A percentile compares a stretch with the other conserved stretches of the same genome.
Conservation (phyloP, 2,329 filamentous ascomycete species). For the Alternaria arborescens region DNA sequence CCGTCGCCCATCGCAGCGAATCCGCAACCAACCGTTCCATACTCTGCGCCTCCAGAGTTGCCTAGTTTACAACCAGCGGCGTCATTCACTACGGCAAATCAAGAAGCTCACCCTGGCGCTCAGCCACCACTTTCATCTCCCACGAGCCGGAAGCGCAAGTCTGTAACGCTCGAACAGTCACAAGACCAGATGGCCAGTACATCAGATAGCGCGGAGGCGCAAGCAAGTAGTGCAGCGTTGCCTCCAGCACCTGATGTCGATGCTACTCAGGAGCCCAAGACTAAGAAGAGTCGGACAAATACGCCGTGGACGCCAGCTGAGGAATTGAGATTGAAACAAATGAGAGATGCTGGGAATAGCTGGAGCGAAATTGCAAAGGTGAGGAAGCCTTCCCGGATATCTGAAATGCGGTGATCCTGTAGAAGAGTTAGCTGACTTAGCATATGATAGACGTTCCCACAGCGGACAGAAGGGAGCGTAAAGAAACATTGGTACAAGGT, state of each 20-base stretch:
- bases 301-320: constrained; percentile 97
- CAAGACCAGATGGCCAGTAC: constrained; percentile 37
- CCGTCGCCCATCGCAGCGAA: constrained; percentile 51
- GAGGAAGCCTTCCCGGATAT: background rate
- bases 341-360: constrained; percentile 91
- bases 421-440: constrained; percentile 28
- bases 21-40: constrained; percentile 32
- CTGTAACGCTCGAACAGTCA: constrained; percentile 36
- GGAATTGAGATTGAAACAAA: constrained; percentile 88
- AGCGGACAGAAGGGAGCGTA: constrained; percentile 93
- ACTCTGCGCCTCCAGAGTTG: constrained; percentile 36
- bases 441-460: constrained; percentile 78
- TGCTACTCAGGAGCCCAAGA: constrained; percentile 51
- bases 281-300: constrained; percentile 97
- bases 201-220: constrained; percentile 24
- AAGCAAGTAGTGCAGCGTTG: constrained; percentile 34
- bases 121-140: constrained; percentile 33
- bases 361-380: constrained; percentile 99
- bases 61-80: constrained; percentile 40
- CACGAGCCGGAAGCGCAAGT: constrained; percentile 48
- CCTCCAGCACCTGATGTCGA: constrained; percentile 35
- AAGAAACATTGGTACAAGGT: constrained; percentile 99
- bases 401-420: background rate
- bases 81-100: constrained; percentile 33
- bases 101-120: constrained; percentile 32